Base-by-base conservation (phyloP, 1,284 basidiomycete genomes). In the Wolfiporia cocos region DNA sequence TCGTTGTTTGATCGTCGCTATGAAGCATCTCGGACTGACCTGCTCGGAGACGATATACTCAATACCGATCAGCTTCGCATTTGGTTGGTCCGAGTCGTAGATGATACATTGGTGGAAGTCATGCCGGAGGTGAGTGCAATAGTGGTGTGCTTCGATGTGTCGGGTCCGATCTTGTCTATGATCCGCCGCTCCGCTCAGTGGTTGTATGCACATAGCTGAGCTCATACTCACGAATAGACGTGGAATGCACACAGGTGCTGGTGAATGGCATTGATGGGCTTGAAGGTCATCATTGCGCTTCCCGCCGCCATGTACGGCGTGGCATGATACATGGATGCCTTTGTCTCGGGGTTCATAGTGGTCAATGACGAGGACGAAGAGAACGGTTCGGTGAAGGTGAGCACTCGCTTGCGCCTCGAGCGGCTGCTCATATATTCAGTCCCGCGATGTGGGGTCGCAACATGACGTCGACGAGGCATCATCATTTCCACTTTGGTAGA, bases 11-110 rank as follows among this genome's bases (percentile, higher is more conserved):
- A 11, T 42, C 11, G 34, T 21, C 14, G 18, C 7, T 17, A 24
- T 9, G 12, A 18, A 11, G 14, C 5, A n/a, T n/a, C n/a, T n/a
- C n/a, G n/a, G n/a, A n/a, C n/a, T n/a, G n/a, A 58, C 65, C 47
- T 68, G 58, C 41, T 72, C 70, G 3, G 63, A 58, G 21, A 75
- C 62, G 42, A 76, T 67, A 48, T 77, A 78, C 52, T 76, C 74
- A 34, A 78, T 67, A 1, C 71, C 73, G 44, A 76, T 73, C 34
- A 76, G 59, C 34, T 64, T 65, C 6, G 74, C 73, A 40, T 70
- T 61, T 2, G 65, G 56, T 32, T 60, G 53, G 29, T 68, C 66
- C 0, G 66, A 68, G 55, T 76, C 71, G 50, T 75, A 74, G 42
- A 75, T 68, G 43, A 64, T 50, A 39, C 61, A 61, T 46, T 64